phyloP scores from a whole-genome alignment of 495 filamentous ascomycete genomes.

The Hypomontagnella submonticulosa region DNA sequence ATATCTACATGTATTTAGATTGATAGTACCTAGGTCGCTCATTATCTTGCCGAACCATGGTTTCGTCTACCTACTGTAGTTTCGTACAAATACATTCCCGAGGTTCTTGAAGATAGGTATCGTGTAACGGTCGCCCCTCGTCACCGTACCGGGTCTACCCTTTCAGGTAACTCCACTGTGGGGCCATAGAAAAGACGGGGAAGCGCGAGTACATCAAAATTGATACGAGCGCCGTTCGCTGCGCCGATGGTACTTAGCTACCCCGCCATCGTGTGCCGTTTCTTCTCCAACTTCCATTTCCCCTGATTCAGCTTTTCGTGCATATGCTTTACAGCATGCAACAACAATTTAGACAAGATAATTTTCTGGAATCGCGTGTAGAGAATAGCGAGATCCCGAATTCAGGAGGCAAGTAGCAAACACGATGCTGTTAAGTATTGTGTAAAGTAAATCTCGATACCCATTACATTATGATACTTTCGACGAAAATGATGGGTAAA shows the following conservation, averaged over 20 bases:
- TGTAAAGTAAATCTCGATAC: constrained; percentile 29
- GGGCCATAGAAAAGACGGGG: constrained; percentile 22
- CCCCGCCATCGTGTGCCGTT: constrained; percentile 31
- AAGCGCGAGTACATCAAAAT: constrained; percentile 6
- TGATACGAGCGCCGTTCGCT: background rate
- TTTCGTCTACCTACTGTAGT: constrained; percentile 2
- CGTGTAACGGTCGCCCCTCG: constrained; percentile 9
- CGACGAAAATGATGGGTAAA: constrained; percentile 44
- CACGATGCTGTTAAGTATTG: background rate
- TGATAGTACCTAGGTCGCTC: too few relatives aligned
- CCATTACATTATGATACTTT: constrained; percentile 1
- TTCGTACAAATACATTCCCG: constrained; percentile 32
- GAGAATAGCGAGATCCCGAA: constrained; percentile 9
- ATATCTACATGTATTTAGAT: too few relatives aligned
- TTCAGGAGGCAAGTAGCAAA: constrained; percentile 16
- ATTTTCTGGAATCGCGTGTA: constrained; percentile 32
- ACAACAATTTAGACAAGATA: constrained; percentile 39
- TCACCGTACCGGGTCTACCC: constrained; percentile 37
- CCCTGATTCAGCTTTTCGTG: constrained; percentile 33
- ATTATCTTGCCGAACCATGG: constrained; percentile 7
- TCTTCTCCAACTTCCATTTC: constrained; percentile 39
- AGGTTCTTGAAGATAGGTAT: constrained; percentile 38
- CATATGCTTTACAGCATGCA: constrained; percentile 16
- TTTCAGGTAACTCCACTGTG: constrained; percentile 13
- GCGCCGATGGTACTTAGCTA: background rate